Evolutionary conservation across 768 basidiomycete species (phyloP), one percentile per base, ranked within the genome.

Genomic region (Boletales sp.): DNA sequence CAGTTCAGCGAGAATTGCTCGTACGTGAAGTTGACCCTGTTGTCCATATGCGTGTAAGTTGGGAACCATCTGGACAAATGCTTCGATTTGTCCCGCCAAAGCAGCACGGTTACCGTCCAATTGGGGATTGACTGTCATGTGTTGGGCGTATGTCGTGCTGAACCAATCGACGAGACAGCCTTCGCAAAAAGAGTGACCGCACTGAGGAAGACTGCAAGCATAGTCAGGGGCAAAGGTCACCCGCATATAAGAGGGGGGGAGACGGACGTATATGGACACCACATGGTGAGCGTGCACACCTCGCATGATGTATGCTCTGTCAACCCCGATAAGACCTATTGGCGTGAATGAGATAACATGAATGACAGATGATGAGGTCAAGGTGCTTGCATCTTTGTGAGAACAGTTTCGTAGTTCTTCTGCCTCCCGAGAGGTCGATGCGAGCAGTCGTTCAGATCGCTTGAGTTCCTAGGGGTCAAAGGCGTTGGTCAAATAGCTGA

Each of bases 171-270:
- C 70, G 8, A 89, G 71, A 56, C 86, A 89, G 6, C 62, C 62
- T 53, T 77, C 69, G 60, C 86, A 90, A 60, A 83, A 87, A 0
- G 80, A 78, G 64, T 90, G 87, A 3, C 87, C 87, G 47, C 87
- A 90, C 36, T 74, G 75, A 7, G 78, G 66, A 18, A 89, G 72
- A 6, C 86, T 88, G 56, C 9, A 32, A 13, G 24, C 18, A 48
- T 24, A 29, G 36, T 62, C 35, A 56, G 31, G 17, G 11, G 2
- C 11, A 9, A 6, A 48, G 32, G 31, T 45, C 24, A 21, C 34
- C 15, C 9, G 30, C 46, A 37, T 47, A 55, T 46, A 44, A 1
- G 21, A 49, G n/a, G n/a, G n/a, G 12, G 40, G 30, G 36, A 39
- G 17, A 71, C 84, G 37, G 56, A 87, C 86, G 76, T 73, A 56